A percentile compares a stretch with the other conserved stretches of the same genome.
Conservation (phyloP, 495 filamentous ascomycete species). For the Barbatosphaeria neglecta region DNA sequence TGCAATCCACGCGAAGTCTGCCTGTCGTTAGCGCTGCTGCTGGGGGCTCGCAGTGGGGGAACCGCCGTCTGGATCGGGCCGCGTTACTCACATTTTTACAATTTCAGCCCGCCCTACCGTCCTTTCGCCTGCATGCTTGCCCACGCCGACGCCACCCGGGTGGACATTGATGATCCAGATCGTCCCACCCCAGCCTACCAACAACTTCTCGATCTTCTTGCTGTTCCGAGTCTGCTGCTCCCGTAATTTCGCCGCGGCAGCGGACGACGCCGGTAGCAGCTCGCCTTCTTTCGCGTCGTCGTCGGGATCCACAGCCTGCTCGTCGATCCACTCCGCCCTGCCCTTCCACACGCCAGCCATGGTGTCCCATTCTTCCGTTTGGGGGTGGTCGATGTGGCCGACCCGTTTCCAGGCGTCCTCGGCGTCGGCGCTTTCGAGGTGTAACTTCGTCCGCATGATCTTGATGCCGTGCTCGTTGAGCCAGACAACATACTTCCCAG, state of each 20-base stretch:
- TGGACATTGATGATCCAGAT: slow-evolving; percentile 93
- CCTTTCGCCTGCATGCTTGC: slow-evolving; percentile 58
- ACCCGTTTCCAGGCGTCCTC: slow-evolving; percentile 94
- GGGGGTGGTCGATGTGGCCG: slow-evolving; percentile 77
- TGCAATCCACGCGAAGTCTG: slow-evolving; percentile 89
- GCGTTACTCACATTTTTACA: slow-evolving; percentile 68
- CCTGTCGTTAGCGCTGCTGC: too few species aligned
- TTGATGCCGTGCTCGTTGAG: slow-evolving; percentile 93
- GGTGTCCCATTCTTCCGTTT: slow-evolving; percentile 73
- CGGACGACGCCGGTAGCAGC: slow-evolving; percentile 15
- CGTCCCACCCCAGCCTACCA: slow-evolving; percentile 91
- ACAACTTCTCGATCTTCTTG: slow-evolving; percentile 58
- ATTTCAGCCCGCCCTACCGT: slow-evolving; percentile 76
- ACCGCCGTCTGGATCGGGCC: too few species aligned
- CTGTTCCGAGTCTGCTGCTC: slow-evolving; percentile 28
- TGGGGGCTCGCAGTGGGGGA: too few species aligned
- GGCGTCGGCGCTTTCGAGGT: slow-evolving; percentile 61
- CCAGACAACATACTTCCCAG: slow-evolving; percentile 87
- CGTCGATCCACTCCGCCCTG: slow-evolving; percentile 83
- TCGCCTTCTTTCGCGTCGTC: slow-evolving; percentile 28
- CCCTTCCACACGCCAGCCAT: slow-evolving; percentile 93
- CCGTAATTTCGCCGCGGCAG: slow-evolving; percentile 34
- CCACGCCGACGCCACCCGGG: slow-evolving; percentile 55
- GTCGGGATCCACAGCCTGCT: slow-evolving; percentile 54
- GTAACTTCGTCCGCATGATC: slow-evolving; percentile 85